These are phyloP conservation scores for Chlorencoelia australis DNA, from an alignment of 2,329 filamentous ascomycete species.

Conservation along the genomic window DNA sequence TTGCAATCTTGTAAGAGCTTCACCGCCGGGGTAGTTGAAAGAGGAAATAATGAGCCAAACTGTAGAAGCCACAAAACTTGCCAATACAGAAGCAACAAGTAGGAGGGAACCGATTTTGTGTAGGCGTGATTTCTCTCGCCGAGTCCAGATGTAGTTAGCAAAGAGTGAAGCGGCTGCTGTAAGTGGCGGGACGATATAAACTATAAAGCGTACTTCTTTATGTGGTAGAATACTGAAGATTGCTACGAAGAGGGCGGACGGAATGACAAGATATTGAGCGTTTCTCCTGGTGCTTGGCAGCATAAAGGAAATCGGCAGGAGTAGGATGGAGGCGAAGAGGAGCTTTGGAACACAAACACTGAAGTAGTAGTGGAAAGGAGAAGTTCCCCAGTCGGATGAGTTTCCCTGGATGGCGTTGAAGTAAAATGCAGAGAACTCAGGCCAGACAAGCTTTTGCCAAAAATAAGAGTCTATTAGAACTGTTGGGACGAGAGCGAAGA, in stretches of 20 bases:
- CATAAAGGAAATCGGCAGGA: constrained; percentile 39
- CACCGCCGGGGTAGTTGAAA: constrained; percentile 88
- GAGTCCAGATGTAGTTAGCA: constrained; percentile 59
- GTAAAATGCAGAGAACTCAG: constrained; percentile 79
- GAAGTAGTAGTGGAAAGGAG: constrained; percentile 82
- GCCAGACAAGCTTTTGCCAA: constrained; percentile 84
- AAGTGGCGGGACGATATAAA: constrained; percentile 74
- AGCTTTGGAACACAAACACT: constrained; percentile 70
- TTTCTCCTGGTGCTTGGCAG: constrained; percentile 35
- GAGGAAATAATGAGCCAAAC: constrained; percentile 69
- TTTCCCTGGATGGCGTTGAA: constrained; percentile 83
- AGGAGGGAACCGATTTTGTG: constrained; percentile 44
- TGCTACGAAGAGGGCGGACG: constrained; percentile 61
- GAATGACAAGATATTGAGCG: constrained; percentile 45
- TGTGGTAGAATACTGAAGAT: constrained; percentile 86
- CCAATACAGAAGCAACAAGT: constrained; percentile 49
- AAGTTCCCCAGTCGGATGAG: constrained; percentile 78
- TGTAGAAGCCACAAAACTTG: constrained; percentile 49
- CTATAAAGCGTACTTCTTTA: constrained; percentile 92
- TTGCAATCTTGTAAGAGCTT: constrained; percentile 54
- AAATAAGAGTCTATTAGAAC: constrained; percentile 82
- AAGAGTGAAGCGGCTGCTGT: constrained; percentile 68
- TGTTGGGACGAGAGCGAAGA: constrained; percentile 58
- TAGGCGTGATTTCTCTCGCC: constrained; percentile 49
- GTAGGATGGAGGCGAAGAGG: constrained; percentile 66